A percentile compares a stretch with the other conserved stretches of the same genome.
These are phyloP conservation scores for Xerophyta viscosa DNA, from an alignment of 106 monocot species.

Conservation along the genomic window DNA sequence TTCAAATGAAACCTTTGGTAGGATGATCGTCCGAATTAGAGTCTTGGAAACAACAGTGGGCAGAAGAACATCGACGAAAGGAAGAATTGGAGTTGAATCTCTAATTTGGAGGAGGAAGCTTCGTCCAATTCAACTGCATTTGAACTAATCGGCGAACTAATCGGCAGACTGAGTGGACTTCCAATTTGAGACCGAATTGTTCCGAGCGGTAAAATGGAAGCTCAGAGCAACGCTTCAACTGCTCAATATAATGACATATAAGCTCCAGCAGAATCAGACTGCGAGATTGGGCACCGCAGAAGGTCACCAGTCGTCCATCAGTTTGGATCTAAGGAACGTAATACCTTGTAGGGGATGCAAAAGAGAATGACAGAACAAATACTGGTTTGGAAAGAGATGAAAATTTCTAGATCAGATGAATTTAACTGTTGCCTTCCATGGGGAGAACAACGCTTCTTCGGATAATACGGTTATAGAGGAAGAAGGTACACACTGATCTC, in stretches of 20 bases:
- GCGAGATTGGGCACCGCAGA: not conserved
- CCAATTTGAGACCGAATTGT: slow-evolving; percentile 2
- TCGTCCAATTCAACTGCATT: slow-evolving; percentile 8
- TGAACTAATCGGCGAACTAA: not conserved
- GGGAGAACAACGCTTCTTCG: not conserved
- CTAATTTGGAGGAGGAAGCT: not conserved
- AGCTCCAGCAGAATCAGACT: not conserved
- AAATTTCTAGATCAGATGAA: not conserved
- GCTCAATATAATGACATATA: not conserved
- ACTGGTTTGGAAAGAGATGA: not conserved
- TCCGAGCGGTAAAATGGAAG: slow-evolving; percentile 2
- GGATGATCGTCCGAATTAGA: too few species aligned
- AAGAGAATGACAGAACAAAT: not conserved
- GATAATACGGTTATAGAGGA: slow-evolving; percentile 3
- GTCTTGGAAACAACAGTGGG: too few species aligned
- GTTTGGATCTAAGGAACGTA: too few species aligned
- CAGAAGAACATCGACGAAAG: too few species aligned
- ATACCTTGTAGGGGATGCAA: too few species aligned
- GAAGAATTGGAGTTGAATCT: not conserved
- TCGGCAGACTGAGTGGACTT: slow-evolving; percentile 10
- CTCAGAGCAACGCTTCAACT: slow-evolving; percentile 4
- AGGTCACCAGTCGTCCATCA: not conserved
- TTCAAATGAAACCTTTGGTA: too few species aligned
- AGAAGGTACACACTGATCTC: slow-evolving; percentile 7
- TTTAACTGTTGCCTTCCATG: not conserved